Evolutionary conservation across 495 filamentous ascomycete species (phyloP), one percentile per base, ranked within the genome.

Genomic region (Parathielavia hyrcaniae): DNA sequence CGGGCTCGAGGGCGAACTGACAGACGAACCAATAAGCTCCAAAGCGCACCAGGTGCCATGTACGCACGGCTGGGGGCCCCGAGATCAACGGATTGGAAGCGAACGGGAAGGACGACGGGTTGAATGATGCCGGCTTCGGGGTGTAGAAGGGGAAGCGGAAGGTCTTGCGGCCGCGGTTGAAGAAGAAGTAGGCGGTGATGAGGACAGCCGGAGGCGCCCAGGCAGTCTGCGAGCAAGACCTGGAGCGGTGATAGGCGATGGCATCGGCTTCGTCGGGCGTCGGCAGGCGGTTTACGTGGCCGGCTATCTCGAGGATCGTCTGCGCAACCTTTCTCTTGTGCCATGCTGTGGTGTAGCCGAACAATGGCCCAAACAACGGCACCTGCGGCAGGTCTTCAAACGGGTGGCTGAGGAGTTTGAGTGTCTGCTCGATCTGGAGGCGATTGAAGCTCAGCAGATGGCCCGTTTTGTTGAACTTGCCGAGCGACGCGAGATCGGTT

Each of bases 61-160:
- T 12, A 5, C 20, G 19, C 26, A 50, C 41, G 36, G 65, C 63
- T 14, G 23, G 11, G 1, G 3, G 22, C 22, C 65, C 65, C 3
- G n/a, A 32, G 40, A 57, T 13, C 8, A 61, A 11, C 16, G 57
- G 30, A 11, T 8, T 51, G 0, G 14, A 16, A 9, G 38, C 16
- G 17, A 16, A 32, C 12, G 62, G 67, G 50, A 64, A 69, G 17
- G 13, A 22, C 19, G 39, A 10, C 9, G 60, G 60, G 38, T 53
- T 55, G 57, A 64, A 64, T 1, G 10, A 52, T 2, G 34, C 45
- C 32, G 55, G 51, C 34, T 61, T 56, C 8, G 64, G 67, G 16
- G 58, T 65, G 46, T 45, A 60, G 35, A 65, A 59, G 22, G 67
- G 67, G 43, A 69, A 69, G 26, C 63, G 65, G 30, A 60, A 62